A percentile compares a stretch with the other conserved stretches of the same genome.
Evolutionary conservation across 2,329 filamentous ascomycete genomes (phyloP).

Genomic region (Arthrobotrys sphaeroides): DNA sequence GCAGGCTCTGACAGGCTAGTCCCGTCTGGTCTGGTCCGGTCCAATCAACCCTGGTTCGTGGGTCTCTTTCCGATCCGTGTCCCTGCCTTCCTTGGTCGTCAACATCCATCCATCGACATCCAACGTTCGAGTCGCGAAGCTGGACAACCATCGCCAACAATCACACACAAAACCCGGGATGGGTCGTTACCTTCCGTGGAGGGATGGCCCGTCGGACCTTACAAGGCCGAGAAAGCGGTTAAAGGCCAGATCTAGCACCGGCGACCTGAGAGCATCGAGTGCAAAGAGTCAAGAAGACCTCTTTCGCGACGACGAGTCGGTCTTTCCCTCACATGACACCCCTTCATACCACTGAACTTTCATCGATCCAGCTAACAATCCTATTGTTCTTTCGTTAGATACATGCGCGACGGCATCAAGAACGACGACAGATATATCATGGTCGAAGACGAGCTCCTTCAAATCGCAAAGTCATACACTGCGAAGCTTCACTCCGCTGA

Average conservation of each 20-base stretch:
- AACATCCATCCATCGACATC: neutral
- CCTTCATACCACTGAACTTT: neutral
- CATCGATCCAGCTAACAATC: neutral
- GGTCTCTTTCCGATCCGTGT: conserved; percentile 21
- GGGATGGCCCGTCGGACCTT: conserved; percentile 24
- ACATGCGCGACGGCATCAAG: conserved; percentile 45
- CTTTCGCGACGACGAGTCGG: conserved; percentile 40
- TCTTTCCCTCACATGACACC: neutral
- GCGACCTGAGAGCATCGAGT: neutral
- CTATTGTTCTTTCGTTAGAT: conserved; percentile 6
- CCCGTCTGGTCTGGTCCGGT: neutral
- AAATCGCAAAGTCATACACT: conserved; percentile 75
- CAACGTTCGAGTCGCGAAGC: conserved; percentile 11
- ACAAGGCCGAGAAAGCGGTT: conserved; percentile 28
- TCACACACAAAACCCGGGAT: conserved; percentile 4
- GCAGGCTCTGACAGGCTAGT: neutral
- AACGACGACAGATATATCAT: conserved; percentile 77
- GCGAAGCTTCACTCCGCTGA: conserved; percentile 78
- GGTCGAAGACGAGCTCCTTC: conserved; percentile 83
- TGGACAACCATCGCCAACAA: conserved; percentile 12
- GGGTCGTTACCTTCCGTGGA: conserved; percentile 51
- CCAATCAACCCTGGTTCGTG: conserved; percentile 26
- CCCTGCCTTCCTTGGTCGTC: neutral
- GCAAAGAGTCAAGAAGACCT: neutral
- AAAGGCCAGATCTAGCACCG: conserved; percentile 1